Evolutionary conservation across 2,329 filamentous ascomycete genomes (phyloP).

Genomic region (Leptographium flavum): DNA sequence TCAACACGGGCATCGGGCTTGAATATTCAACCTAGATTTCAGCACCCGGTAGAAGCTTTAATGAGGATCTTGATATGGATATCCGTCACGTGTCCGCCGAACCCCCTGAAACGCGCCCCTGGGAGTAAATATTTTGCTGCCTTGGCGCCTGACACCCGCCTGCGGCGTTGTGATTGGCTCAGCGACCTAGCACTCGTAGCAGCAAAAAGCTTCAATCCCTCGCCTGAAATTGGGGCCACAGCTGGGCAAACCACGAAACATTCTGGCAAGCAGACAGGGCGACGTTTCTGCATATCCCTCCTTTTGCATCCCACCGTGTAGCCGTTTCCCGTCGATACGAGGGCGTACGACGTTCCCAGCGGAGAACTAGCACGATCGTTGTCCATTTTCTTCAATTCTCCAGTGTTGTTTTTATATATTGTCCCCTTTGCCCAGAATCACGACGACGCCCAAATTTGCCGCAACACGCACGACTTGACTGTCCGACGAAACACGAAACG

Average conservation of each 20-base stretch:
- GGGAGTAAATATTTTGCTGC: conserved; percentile 18
- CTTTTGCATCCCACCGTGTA: neutral
- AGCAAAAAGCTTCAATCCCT: neutral
- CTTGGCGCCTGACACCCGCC: conserved; percentile 19
- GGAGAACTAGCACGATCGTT: conserved; percentile 1
- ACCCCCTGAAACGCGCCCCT: conserved; percentile 9
- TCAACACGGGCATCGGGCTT: no score
- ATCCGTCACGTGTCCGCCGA: conserved; percentile 3
- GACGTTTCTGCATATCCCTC: no score
- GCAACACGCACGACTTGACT: neutral
- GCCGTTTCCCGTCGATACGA: no score
- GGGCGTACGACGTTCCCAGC: no score
- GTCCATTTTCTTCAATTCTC: neutral
- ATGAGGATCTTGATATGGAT: neutral
- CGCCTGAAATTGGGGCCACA: neutral
- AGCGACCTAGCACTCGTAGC: neutral
- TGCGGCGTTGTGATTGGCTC: conserved; percentile 17
- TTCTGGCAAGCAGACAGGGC: neutral
- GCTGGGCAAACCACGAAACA: neutral
- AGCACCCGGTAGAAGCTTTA: no score
- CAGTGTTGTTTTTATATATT: neutral
- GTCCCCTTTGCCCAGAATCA: neutral
- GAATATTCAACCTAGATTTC: no score
- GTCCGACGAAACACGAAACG: neutral
- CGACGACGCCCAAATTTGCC: neutral